Percentiles rank a stretch among this genome's conserved stretches.
Conservation (phyloP, 2,329 filamentous ascomycete genomes). For the Plectosphaerella plurivora region DNA sequence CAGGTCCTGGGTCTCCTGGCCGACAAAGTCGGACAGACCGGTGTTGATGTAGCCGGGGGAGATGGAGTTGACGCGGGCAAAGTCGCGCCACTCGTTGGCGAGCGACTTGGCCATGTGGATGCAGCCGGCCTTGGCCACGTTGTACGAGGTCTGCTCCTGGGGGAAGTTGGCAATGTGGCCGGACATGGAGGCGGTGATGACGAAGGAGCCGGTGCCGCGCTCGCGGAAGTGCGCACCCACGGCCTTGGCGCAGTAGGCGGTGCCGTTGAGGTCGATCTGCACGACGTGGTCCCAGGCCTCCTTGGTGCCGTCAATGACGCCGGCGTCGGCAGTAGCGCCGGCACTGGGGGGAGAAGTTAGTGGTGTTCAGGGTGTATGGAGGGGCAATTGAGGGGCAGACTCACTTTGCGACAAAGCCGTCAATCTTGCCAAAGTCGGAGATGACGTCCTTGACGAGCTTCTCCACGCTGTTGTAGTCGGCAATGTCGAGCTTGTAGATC, state of each 20-base stretch:
- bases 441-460: conserved; percentile 58
- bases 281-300: conserved; percentile 64
- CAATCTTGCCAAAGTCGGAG: conserved; percentile 68
- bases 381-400: conserved; percentile 25
- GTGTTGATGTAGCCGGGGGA: conserved; percentile 67
- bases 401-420: conserved; percentile 72
- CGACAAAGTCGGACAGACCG: conserved; percentile 63
- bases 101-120: conserved; percentile 39
- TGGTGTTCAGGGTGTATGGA: not conserved
- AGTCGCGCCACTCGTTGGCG: conserved; percentile 65
- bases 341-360: conserved; percentile 32
- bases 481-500: conserved; percentile 57
- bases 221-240: conserved; percentile 62
- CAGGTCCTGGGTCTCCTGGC: conserved; percentile 61
- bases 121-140: conserved; percentile 57
- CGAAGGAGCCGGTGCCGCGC: conserved; percentile 59
- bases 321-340: conserved; percentile 64
- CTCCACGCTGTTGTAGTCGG: conserved; percentile 46
- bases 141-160: conserved; percentile 64
- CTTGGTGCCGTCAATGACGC: conserved; percentile 63
- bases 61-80: conserved; percentile 61
- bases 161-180: conserved; percentile 68
- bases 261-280: conserved; percentile 60
- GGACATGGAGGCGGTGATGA: conserved; percentile 67
- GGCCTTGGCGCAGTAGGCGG: conserved; percentile 65